Evolutionary conservation across 2,329 filamentous ascomycete genomes (phyloP).

Genomic region (Phyllosticta citriasiana): DNA sequence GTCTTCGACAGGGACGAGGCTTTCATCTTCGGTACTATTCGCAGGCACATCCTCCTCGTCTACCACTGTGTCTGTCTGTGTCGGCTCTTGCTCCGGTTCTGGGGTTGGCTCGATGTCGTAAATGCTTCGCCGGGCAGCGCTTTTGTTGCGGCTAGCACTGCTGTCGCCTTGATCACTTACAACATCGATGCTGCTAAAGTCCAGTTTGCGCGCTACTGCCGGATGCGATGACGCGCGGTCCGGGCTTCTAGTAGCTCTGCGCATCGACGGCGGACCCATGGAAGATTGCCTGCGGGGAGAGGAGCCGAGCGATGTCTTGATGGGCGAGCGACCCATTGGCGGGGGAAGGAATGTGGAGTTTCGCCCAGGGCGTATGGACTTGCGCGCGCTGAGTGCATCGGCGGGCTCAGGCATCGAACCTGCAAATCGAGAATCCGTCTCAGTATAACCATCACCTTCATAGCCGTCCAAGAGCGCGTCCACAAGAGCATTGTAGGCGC

Average conservation of each 20-base stretch:
- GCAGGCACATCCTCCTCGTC: constrained; percentile 21
- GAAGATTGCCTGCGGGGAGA: constrained; percentile 54
- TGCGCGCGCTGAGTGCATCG: constrained; percentile 34
- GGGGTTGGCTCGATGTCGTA: constrained; percentile 27
- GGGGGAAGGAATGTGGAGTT: constrained; percentile 36
- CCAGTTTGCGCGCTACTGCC: constrained; percentile 44
- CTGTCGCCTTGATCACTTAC: constrained; percentile 19
- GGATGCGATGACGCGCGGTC: constrained; percentile 22
- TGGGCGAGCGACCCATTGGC: constrained; percentile 47
- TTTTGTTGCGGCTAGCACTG: constrained; percentile 18
- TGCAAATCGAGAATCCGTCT: constrained; percentile 2
- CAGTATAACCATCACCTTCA: constrained; percentile 6
- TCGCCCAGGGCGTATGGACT: constrained; percentile 33
- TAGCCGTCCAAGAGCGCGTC: constrained; percentile 2
- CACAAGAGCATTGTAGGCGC: background rate
- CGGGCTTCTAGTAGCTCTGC: constrained; percentile 23
- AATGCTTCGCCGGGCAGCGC: constrained; percentile 20
- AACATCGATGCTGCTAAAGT: constrained; percentile 35
- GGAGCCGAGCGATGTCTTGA: constrained; percentile 48
- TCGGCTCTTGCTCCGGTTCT: constrained; percentile 17
- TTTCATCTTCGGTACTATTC: constrained; percentile 19
- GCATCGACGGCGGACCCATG: constrained; percentile 43
- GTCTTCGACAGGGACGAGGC: constrained; percentile 20
- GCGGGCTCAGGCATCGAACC: constrained; percentile 42
- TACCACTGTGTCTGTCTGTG: constrained; percentile 23